Evolutionary conservation across 306 rosid genomes (phyloP).

Genomic region (Bauhinia variegata): DNA sequence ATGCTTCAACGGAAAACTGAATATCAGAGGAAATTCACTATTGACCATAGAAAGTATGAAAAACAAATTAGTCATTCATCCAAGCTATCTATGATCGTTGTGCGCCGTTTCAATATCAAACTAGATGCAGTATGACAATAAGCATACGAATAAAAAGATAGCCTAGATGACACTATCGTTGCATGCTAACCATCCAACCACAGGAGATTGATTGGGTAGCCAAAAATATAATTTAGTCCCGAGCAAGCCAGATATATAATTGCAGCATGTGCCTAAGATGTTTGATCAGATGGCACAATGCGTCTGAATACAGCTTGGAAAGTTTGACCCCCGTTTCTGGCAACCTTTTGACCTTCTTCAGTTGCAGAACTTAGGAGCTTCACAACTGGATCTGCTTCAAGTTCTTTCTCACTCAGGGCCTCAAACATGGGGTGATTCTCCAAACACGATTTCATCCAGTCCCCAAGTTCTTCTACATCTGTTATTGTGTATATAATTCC

Average conservation of each 20-base stretch:
- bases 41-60: too few relatives aligned
- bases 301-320: constrained; percentile 81
- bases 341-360: constrained; percentile 98
- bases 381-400: constrained; percentile 79
- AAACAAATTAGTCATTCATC: too few relatives aligned
- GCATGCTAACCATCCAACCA: background rate
- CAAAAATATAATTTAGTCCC: background rate
- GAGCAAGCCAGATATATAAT: constrained; percentile 4
- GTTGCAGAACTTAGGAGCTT: constrained; percentile 76
- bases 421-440: constrained; percentile 90
- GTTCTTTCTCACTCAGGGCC: constrained; percentile 70
- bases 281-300: constrained; percentile 48
- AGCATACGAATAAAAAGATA: constrained; percentile 12
- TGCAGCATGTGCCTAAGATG: constrained; percentile 27
- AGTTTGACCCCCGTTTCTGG: constrained; percentile 89
- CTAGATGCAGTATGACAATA: constrained; percentile 28
- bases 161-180: background rate
- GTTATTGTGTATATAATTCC: constrained; percentile 90
- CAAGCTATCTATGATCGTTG: background rate
- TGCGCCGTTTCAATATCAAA: background rate
- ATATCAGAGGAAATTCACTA: too few relatives aligned
- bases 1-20: too few relatives aligned
- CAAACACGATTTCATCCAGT: constrained; percentile 88
- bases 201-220: background rate
- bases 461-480: constrained; percentile 96